A percentile compares a stretch with the other conserved stretches of the same genome.
These are phyloP conservation scores for Aspergillus ostianus DNA, from an alignment of 495 filamentous ascomycete species.

Conservation along the genomic window DNA sequence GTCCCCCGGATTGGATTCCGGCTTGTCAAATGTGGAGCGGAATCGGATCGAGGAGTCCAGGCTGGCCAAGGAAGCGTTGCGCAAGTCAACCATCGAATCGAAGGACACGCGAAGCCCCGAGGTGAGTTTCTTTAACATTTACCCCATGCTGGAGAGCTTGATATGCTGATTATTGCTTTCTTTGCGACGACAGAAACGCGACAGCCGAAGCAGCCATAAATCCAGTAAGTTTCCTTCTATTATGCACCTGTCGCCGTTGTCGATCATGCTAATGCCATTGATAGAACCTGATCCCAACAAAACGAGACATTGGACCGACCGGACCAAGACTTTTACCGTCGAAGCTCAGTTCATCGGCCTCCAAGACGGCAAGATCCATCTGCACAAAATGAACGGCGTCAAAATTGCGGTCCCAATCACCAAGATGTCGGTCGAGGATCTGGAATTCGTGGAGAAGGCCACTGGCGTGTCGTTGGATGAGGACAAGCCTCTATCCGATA, in stretches of 20 bases:
- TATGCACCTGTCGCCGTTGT: background rate
- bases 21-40: constrained; percentile 71
- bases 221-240: constrained; percentile 63
- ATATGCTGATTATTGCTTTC: constrained; percentile 34
- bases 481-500: constrained; percentile 89
- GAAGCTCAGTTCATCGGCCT: constrained; percentile 96
- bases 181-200: constrained; percentile 69
- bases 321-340: constrained; percentile 92
- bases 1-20: constrained; percentile 59
- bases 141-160: background rate
- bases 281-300: constrained; percentile 81
- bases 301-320: constrained; percentile 89
- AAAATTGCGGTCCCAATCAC: constrained; percentile 94
- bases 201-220: constrained; percentile 62
- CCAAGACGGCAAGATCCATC: constrained; percentile 88
- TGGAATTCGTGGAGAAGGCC: constrained; percentile 87
- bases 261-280: constrained; percentile 17
- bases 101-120: constrained; percentile 58
- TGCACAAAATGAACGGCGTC: constrained; percentile 96
- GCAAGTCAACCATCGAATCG: constrained; percentile 55
- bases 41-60: constrained; percentile 82
- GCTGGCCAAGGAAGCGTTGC: constrained; percentile 71
- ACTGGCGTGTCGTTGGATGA: constrained; percentile 92
- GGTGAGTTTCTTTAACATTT: constrained; percentile 45
- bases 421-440: constrained; percentile 93